These are phyloP conservation scores for Recurvomyces mirabilis DNA, from an alignment of 495 filamentous ascomycete genomes.

Conservation along the genomic window DNA sequence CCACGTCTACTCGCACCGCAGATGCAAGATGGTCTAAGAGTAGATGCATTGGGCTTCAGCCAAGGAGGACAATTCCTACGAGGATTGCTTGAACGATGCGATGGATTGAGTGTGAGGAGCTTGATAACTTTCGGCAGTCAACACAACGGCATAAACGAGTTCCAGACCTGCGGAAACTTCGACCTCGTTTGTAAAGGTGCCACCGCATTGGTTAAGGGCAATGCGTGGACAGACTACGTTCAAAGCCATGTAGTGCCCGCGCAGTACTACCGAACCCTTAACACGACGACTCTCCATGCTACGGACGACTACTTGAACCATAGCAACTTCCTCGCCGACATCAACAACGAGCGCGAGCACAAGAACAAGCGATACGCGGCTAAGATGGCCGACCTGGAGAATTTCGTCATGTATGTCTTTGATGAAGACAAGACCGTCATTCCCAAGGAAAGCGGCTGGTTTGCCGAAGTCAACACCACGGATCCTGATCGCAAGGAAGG, in stretches of 20 bases:
- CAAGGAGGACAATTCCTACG: constrained; percentile 95
- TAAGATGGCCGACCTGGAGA: constrained; percentile 57
- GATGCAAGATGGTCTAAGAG: background rate
- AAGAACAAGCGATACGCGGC: constrained; percentile 68
- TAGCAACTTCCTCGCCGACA: constrained; percentile 93
- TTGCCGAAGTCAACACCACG: constrained; percentile 70
- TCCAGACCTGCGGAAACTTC: constrained; percentile 47
- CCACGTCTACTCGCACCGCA: constrained; percentile 63
- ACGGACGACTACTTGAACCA: constrained; percentile 59
- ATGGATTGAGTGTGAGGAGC: constrained; percentile 57
- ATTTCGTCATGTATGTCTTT: constrained; percentile 86
- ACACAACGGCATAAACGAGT: constrained; percentile 85
- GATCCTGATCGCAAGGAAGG: too few species aligned
- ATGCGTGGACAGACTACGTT: constrained; percentile 65
- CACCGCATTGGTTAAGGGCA: constrained; percentile 55
- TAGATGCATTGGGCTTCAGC: constrained; percentile 82
- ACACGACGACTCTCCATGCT: constrained; percentile 39
- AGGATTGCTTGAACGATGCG: constrained; percentile 81
- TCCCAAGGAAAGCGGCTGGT: constrained; percentile 87
- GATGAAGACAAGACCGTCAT: constrained; percentile 74
- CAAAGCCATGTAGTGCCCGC: constrained; percentile 78
- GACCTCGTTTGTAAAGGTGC: constrained; percentile 77
- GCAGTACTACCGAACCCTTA: constrained; percentile 67
- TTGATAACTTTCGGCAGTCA: constrained; percentile 87
- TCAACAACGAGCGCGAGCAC: constrained; percentile 76